Evolutionary conservation across 805 yeast genomes (phyloP), one percentile per base, ranked within the genome.

Genomic region (Wickerhamomyces sydowiorum): DNA sequence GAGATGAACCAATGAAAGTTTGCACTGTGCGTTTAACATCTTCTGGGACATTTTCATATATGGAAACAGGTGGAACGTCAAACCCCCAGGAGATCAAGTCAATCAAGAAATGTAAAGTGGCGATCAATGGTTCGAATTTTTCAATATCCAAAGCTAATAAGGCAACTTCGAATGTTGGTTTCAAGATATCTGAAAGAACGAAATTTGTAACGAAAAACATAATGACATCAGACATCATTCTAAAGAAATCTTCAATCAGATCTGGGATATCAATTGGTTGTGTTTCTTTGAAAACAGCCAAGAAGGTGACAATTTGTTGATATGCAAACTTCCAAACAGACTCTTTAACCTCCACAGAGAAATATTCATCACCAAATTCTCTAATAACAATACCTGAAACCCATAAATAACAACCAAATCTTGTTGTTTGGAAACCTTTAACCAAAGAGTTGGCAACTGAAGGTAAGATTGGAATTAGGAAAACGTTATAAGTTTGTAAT

Each of bases 1-100:
- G 68, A n/a, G n/a, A n/a, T 38, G 66, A 60, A 24, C 70, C 60
- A 29, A 82, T 60, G 33, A 80, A 66, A 28, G 62, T 61, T 39
- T 74, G 57, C 19, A 82, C 67, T 36, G 72, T 70, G 20, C 61
- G 56, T 43, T 76, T 73, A 48, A 85, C 74, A 33, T 68, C 69
- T n/a, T 67, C 70, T 10, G 84, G 81, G 34, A 80, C 76, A 18
- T 64, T 65, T 18, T 72, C 76, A 41, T 75, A 72, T 32, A 82
- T 73, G 7, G 95, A 82, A 17, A 86, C 72, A 5, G 96, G 96
- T 2, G 96, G 89, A 9, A 75, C 68, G 22, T 75, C 82, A 49
- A 82, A 77, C 1, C 96, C 96, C 91, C 95, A 90, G 7, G 89
- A 76, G 19, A 86, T 63, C 28, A 88, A 69, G 59, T 93, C 99